Conservation (phyloP, 2,329 filamentous ascomycete species). For the Clonostachys chloroleuca region DNA sequence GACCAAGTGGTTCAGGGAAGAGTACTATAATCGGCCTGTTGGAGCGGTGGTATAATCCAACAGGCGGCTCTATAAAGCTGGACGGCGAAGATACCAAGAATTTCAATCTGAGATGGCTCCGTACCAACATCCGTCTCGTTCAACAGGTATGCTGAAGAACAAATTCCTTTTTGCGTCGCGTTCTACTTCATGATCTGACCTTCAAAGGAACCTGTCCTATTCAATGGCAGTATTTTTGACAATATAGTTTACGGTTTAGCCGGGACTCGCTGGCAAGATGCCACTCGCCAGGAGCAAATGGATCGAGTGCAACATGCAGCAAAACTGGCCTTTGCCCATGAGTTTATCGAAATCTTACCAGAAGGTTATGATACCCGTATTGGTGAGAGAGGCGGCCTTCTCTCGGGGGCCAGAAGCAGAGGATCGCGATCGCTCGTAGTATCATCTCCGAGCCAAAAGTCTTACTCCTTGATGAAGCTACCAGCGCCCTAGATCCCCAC, state of each 20-base stretch:
- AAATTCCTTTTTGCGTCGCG: too few relatives aligned
- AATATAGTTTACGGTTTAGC: constrained; percentile 49
- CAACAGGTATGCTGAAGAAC: constrained; percentile 9
- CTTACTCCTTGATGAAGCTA: constrained; percentile 59
- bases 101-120: constrained; percentile 31
- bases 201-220: constrained; percentile 32
- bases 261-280: constrained; percentile 29
- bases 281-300: constrained; percentile 32
- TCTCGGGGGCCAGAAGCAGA: constrained; percentile 61
- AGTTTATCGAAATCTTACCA: constrained; percentile 43
- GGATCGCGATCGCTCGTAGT: constrained; percentile 48
- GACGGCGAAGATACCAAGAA: constrained; percentile 25
- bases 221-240: constrained; percentile 41
- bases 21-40: not conserved
- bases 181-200: too few relatives aligned
- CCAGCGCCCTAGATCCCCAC: constrained; percentile 38
- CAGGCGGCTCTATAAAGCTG: not conserved
- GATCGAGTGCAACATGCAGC: constrained; percentile 38
- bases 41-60: not conserved
- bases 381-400: constrained; percentile 57
- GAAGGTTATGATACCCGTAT: constrained; percentile 48
- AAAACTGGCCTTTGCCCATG: constrained; percentile 41
- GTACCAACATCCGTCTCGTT: constrained; percentile 36
- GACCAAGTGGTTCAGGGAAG: not conserved
- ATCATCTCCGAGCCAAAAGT: constrained; percentile 34